Percentiles rank a stretch among this genome's conserved stretches.
phyloP scores from a whole-genome alignment of 176 grass and related monocot species.

The Bothriochloa decipiens region DNA sequence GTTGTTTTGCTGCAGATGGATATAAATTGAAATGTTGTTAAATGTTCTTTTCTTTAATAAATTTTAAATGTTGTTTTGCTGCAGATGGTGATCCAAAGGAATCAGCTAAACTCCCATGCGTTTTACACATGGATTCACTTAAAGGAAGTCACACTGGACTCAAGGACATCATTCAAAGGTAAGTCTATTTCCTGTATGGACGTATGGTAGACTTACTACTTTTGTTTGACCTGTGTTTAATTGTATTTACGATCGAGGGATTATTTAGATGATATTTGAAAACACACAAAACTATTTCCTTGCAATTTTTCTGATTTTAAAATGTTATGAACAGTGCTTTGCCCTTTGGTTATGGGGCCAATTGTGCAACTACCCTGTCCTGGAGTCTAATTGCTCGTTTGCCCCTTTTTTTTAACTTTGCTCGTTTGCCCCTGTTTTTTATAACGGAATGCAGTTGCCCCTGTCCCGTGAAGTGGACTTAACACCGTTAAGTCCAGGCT shows the following conservation, averaged over 20 bases:
- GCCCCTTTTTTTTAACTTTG: too few species aligned
- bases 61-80: conserved; percentile 43
- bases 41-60: conserved; percentile 3
- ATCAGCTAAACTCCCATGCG: conserved; percentile 73
- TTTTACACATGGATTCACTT: conserved; percentile 98
- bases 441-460: too few species aligned
- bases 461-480: too few species aligned
- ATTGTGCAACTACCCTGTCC: too few species aligned
- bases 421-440: too few species aligned
- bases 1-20: conserved; percentile 62
- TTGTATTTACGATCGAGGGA: conserved; percentile 1
- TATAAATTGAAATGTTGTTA: conserved; percentile 36
- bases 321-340: neutral
- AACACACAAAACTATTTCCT: neutral
- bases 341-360: neutral
- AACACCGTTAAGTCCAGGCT: too few species aligned
- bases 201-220: neutral
- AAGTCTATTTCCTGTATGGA: conserved; percentile 19
- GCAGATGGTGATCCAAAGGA: conserved; percentile 54
- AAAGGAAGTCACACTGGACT: conserved; percentile 95
- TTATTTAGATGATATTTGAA: conserved; percentile 2
- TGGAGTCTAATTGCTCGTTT: too few species aligned
- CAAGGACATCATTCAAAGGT: conserved; percentile 99
- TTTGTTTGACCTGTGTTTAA: neutral
- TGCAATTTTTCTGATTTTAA: neutral